phyloP scores from a whole-genome alignment of 2,329 filamentous ascomycete species.

The Monosporascus sp. region DNA sequence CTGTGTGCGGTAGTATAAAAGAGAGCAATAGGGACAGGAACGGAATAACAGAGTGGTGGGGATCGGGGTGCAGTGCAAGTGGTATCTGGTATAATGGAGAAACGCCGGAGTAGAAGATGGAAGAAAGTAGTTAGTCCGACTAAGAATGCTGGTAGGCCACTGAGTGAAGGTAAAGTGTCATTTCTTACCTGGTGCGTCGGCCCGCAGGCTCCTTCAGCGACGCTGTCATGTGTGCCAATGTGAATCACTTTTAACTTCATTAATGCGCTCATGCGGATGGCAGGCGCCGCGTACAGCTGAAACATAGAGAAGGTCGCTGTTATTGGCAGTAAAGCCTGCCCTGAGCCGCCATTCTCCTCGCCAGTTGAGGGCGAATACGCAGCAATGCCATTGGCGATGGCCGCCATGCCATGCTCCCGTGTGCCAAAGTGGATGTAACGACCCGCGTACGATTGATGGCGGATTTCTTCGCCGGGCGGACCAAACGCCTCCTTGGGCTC shows the following conservation, averaged over 20 bases:
- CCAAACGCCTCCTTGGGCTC: slow-evolving; percentile 15
- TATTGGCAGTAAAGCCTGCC: too few species aligned
- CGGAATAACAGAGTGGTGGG: too few species aligned
- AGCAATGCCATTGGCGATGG: slow-evolving; percentile 53
- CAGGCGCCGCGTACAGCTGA: slow-evolving; percentile 48
- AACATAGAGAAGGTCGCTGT: slow-evolving; percentile 55
- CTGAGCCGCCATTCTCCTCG: too few species aligned
- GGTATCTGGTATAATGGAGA: too few species aligned
- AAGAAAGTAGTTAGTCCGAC: too few species aligned
- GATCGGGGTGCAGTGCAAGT: too few species aligned
- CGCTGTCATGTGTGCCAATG: slow-evolving; percentile 47
- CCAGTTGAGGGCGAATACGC: slow-evolving; percentile 47
- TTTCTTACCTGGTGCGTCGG: slow-evolving; percentile 55
- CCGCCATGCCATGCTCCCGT: slow-evolving; percentile 56
- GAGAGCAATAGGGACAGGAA: too few species aligned
- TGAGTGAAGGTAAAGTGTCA: too few species aligned
- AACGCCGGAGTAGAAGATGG: too few species aligned
- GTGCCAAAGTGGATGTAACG: slow-evolving; percentile 57
- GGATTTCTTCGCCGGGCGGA: slow-evolving; percentile 20
- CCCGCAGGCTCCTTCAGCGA: slow-evolving; percentile 49
- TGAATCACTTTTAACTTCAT: slow-evolving; percentile 45
- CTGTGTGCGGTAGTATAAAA: too few species aligned
- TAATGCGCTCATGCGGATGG: slow-evolving; percentile 48
- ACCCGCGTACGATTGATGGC: too few species aligned
- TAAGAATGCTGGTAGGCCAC: too few species aligned